A percentile compares a stretch with the other conserved stretches of the same genome.
These are phyloP conservation scores for Glomus cerebriforme DNA, from an alignment of 192 early-diverging fungal genomes.

Conservation along the genomic window DNA sequence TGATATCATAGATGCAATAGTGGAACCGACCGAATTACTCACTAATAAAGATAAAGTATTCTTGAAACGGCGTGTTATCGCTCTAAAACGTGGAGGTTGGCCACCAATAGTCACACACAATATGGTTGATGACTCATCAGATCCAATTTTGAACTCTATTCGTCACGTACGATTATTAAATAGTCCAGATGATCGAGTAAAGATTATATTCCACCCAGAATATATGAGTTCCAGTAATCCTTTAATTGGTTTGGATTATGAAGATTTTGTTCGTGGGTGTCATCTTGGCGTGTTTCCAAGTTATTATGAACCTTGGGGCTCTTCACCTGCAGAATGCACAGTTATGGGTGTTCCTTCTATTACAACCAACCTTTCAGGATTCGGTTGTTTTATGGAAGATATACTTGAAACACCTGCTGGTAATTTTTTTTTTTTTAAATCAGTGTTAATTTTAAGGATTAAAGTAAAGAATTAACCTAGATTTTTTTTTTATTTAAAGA, in stretches of 20 bases:
- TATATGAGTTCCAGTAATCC: constrained; percentile 96
- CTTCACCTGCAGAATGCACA: constrained; percentile 97
- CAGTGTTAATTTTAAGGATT: too few relatives aligned
- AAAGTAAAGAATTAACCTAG: too few relatives aligned
- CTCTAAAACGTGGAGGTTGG: constrained; percentile 82
- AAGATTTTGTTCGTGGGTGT: constrained; percentile 97
- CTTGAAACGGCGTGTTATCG: constrained; percentile 93
- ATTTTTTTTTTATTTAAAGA: constrained; percentile 45
- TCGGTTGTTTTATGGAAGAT: constrained; percentile 98
- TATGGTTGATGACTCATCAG: constrained; percentile 81
- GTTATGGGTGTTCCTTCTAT: constrained; percentile 98
- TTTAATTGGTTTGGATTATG: constrained; percentile 91
- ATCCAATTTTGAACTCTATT: constrained; percentile 84
- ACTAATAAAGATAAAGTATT: constrained; percentile 83
- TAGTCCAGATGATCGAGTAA: constrained; percentile 87
- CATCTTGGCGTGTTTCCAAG: constrained; percentile 96
- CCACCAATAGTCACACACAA: constrained; percentile 99
- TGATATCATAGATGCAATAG: constrained; percentile 58
- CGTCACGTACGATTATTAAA: constrained; percentile 86
- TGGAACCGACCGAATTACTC: constrained; percentile 61
- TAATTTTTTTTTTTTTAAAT: background rate
- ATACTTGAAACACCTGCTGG: constrained; percentile 81
- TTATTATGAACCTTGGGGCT: constrained; percentile 99
- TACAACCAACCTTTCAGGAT: constrained; percentile 95
- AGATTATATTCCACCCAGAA: constrained; percentile 98